Percentiles rank a stretch among this genome's conserved stretches.
Evolutionary conservation across 2,329 filamentous ascomycete genomes (phyloP).

Genomic region (Rutstroemia sydowiana): DNA sequence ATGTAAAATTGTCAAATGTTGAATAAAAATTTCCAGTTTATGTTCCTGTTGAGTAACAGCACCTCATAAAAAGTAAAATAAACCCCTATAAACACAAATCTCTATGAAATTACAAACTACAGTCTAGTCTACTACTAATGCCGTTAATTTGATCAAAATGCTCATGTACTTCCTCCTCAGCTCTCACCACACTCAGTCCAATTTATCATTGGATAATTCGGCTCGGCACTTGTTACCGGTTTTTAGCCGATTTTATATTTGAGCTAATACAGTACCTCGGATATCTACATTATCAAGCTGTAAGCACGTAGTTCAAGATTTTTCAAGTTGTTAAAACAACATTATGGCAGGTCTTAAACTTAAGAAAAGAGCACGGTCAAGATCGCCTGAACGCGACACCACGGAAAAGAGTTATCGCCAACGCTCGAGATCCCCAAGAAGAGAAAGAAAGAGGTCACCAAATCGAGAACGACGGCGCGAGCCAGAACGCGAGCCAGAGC

Average conservation of each 20-base stretch:
- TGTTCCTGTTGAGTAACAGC: no score
- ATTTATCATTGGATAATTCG: no score
- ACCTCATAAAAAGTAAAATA: no score
- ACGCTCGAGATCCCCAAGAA: slow-evolving; percentile 14
- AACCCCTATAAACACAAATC: no score
- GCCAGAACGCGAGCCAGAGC: slow-evolving; percentile 47
- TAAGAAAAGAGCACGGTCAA: slow-evolving; percentile 7
- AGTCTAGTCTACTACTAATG: no score
- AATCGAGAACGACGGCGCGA: slow-evolving; percentile 19
- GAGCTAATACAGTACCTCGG: no score
- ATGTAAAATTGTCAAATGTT: slow-evolving; percentile 3
- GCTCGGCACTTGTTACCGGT: background rate
- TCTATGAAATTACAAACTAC: no score
- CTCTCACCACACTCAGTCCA: no score
- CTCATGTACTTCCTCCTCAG: background rate
- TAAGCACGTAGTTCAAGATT: no score
- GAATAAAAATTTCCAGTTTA: background rate
- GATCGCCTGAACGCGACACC: slow-evolving; percentile 8
- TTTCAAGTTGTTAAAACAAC: background rate
- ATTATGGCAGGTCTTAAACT: slow-evolving; percentile 10
- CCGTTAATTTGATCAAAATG: no score
- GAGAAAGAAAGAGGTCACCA: slow-evolving; percentile 38
- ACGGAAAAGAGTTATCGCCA: slow-evolving; percentile 6
- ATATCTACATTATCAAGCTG: no score
- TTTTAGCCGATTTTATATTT: background rate